Evolutionary conservation across 495 filamentous ascomycete genomes (phyloP).

Genomic region (Extremus antarcticus): DNA sequence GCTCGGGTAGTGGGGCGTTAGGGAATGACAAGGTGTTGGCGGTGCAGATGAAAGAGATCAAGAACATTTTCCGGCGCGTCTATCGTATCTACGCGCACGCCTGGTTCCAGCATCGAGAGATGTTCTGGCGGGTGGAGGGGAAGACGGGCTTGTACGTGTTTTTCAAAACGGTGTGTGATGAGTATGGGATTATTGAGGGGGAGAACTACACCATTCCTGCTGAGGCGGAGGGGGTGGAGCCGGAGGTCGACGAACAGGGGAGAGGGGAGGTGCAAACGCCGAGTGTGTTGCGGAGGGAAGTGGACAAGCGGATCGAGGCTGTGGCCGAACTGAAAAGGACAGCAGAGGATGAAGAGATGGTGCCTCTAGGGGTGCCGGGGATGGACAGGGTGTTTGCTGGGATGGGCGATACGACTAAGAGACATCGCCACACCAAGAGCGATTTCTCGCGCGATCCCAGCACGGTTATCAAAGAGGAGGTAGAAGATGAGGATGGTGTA

Average conservation of each 20-base stretch:
- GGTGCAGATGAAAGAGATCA: slow-evolving; percentile 65
- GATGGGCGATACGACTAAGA: slow-evolving; percentile 18
- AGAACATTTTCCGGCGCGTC: slow-evolving; percentile 85
- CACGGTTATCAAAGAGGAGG: slow-evolving; percentile 23
- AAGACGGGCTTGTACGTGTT: slow-evolving; percentile 82
- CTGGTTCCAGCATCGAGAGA: slow-evolving; percentile 90
- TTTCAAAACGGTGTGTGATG: slow-evolving; percentile 93
- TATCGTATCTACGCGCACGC: slow-evolving; percentile 97
- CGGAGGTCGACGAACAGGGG: slow-evolving; percentile 32
- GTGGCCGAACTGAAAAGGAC: no score
- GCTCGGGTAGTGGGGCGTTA: slow-evolving; percentile 40
- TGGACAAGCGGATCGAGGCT: not conserved
- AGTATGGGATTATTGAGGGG: slow-evolving; percentile 74
- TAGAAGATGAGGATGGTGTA: slow-evolving; percentile 17
- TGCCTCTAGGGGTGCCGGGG: no score
- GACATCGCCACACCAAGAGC: slow-evolving; percentile 19
- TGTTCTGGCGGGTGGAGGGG: slow-evolving; percentile 94
- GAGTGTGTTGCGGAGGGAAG: slow-evolving; percentile 4
- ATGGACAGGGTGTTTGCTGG: slow-evolving; percentile 1
- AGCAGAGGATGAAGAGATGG: no score
- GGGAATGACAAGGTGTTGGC: slow-evolving; percentile 23
- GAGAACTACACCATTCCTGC: slow-evolving; percentile 93
- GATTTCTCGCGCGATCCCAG: slow-evolving; percentile 1
- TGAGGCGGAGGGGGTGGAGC: slow-evolving; percentile 70
- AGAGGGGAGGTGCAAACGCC: slow-evolving; percentile 9